These are phyloP conservation scores for Heliosperma pusillum DNA, from an alignment of 148 eudicot species.

Conservation along the genomic window DNA sequence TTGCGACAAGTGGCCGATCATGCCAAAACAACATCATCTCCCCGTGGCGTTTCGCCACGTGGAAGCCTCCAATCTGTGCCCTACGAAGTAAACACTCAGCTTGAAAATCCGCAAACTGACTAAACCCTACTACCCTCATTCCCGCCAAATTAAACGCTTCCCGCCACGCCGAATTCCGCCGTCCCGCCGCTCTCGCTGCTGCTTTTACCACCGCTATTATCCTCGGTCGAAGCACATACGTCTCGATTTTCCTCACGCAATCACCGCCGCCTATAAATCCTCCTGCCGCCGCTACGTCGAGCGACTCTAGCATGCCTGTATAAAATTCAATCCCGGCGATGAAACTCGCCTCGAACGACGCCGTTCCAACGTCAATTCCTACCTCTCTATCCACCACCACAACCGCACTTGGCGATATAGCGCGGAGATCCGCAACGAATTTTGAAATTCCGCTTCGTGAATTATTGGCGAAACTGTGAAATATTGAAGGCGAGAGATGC, in stretches of 20 bases:
- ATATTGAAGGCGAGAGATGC: conserved; percentile 53
- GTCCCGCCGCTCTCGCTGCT: conserved; percentile 39
- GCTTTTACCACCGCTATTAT: conserved; percentile 65
- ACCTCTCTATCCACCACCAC: conserved; percentile 70
- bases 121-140: conserved; percentile 60
- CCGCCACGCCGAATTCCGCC: conserved; percentile 60
- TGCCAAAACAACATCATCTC: conserved; percentile 97
- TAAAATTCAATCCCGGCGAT: conserved; percentile 71
- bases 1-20: conserved; percentile 65
- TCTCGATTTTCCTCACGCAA: conserved; percentile 70
- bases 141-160: conserved; percentile 65
- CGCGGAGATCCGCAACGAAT: conserved; percentile 59
- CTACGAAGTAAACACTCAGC: conserved; percentile 79
- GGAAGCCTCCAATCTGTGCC: conserved; percentile 75
- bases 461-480: conserved; percentile 45
- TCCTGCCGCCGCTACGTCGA: conserved; percentile 57
- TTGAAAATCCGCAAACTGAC: conserved; percentile 81
- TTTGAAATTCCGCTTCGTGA: conserved; percentile 34
- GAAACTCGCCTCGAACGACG: conserved; percentile 49
- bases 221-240: conserved; percentile 62
- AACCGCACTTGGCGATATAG: conserved; percentile 50
- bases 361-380: conserved; percentile 47
- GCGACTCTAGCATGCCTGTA: conserved; percentile 67
- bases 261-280: conserved; percentile 43
- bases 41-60: conserved; percentile 74